Conservation (phyloP, 2,329 filamentous ascomycete genomes). For the Blumeriella jaapii region DNA sequence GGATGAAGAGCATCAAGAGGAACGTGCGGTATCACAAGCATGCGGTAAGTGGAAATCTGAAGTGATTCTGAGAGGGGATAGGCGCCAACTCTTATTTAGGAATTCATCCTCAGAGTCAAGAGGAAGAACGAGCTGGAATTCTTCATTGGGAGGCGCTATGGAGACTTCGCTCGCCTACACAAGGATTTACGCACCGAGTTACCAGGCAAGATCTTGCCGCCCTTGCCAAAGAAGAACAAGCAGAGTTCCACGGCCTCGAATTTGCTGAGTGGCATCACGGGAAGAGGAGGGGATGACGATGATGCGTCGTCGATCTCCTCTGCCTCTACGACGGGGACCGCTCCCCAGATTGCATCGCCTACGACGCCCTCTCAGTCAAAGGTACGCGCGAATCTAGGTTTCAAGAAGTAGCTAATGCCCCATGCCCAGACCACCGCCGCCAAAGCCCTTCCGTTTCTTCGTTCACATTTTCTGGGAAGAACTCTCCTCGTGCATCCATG, state of each 20-base stretch:
- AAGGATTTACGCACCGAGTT: constrained; percentile 72
- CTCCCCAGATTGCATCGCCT: constrained; percentile 12
- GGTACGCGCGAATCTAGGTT: constrained; percentile 23
- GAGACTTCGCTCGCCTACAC: constrained; percentile 73
- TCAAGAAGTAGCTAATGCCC: constrained; percentile 5
- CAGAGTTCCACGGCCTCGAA: constrained; percentile 54
- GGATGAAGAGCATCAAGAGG: constrained; percentile 68
- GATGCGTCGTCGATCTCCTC: constrained; percentile 67
- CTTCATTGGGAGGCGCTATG: constrained; percentile 76
- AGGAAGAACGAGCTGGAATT: constrained; percentile 62
- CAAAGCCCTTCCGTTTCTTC: constrained; percentile 30
- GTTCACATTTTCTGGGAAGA: constrained; percentile 24
- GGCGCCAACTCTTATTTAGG: constrained; percentile 35
- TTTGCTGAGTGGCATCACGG: constrained; percentile 39
- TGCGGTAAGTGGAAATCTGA: constrained; percentile 46
- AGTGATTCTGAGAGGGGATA: background rate
- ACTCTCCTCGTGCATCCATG: constrained; percentile 34
- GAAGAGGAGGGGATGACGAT: constrained; percentile 49
- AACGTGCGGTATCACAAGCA: constrained; percentile 86
- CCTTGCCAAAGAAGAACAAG: constrained; percentile 87
- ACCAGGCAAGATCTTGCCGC: constrained; percentile 78
- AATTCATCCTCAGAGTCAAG: constrained; percentile 84
- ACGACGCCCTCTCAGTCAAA: constrained; percentile 33
- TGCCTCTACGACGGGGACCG: constrained; percentile 22
- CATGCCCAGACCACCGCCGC: constrained; percentile 30